Conservation (phyloP, 116 monocot species). For the Thalassia testudinum region DNA sequence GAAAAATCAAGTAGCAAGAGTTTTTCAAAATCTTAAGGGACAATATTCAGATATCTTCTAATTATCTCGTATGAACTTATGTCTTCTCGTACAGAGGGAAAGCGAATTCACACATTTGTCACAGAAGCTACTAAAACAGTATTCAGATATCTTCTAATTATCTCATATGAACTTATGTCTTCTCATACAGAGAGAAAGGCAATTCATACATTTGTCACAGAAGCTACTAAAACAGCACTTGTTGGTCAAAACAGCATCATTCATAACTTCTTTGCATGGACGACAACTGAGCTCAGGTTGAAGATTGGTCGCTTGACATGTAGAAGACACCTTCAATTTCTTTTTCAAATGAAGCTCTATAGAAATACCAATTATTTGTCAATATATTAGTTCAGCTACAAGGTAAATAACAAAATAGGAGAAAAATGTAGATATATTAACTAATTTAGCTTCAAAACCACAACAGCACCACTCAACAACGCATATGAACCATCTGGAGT, state of each 20-base stretch:
- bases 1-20: too few relatives aligned
- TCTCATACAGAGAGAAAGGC: too few relatives aligned
- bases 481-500: slow-evolving; percentile 96
- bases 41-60: too few relatives aligned
- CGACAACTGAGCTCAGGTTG: slow-evolving; percentile 80
- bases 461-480: slow-evolving; percentile 89
- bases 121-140: too few relatives aligned
- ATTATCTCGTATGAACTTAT: too few relatives aligned
- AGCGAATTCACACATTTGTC: too few relatives aligned
- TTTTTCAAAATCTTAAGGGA: too few relatives aligned
- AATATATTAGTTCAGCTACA: background rate
- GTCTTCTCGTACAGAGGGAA: too few relatives aligned
- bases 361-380: background rate
- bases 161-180: too few relatives aligned
- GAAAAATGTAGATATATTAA: slow-evolving; percentile 13
- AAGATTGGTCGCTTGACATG: slow-evolving; percentile 52
- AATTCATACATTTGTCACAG: slow-evolving; percentile 78
- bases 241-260: slow-evolving; percentile 85
- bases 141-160: too few relatives aligned
- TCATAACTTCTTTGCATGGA: slow-evolving; percentile 87
- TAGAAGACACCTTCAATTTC: slow-evolving; percentile 89
- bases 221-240: slow-evolving; percentile 94
- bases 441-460: slow-evolving; percentile 92
- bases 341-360: slow-evolving; percentile 92
- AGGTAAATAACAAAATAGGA: background rate